Percentiles rank a stretch among this genome's conserved stretches.
These are phyloP conservation scores for Fistulifera solaris DNA, from an alignment of 108 stramenopile genomes.

Conservation along the genomic window DNA sequence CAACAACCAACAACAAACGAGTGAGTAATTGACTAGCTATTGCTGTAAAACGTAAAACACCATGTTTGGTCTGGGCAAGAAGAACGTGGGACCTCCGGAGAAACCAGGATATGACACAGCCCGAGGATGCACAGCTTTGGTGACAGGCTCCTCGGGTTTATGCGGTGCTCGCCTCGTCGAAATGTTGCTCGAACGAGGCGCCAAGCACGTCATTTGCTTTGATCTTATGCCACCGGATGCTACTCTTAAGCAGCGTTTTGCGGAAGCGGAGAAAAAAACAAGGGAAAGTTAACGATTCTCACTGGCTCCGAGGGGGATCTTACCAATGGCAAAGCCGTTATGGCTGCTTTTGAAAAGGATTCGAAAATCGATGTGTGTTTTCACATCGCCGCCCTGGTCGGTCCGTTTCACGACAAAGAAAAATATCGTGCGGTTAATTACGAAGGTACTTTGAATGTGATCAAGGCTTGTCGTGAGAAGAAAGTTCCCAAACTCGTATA, in stretches of 20 bases:
- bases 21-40: too few species aligned
- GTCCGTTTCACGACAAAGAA: slow-evolving; percentile 82
- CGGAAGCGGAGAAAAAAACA: slow-evolving; percentile 17
- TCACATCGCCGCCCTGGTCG: slow-evolving; percentile 96
- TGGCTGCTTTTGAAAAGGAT: slow-evolving; percentile 46
- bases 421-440: slow-evolving; percentile 85
- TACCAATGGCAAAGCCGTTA: slow-evolving; percentile 65
- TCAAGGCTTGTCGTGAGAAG: slow-evolving; percentile 67
- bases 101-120: slow-evolving; percentile 35
- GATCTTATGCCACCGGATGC: slow-evolving; percentile 72
- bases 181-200: slow-evolving; percentile 94
- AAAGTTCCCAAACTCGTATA: slow-evolving; percentile 87
- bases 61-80: background rate
- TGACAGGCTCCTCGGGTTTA: slow-evolving; percentile 93
- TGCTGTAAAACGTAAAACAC: too few species aligned
- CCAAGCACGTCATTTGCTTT: slow-evolving; percentile 84
- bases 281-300: slow-evolving; percentile 28
- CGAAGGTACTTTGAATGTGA: slow-evolving; percentile 73
- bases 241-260: slow-evolving; percentile 48
- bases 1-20: too few species aligned
- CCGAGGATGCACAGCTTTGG: slow-evolving; percentile 32
- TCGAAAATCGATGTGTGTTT: slow-evolving; percentile 76
- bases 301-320: slow-evolving; percentile 62
- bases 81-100: slow-evolving; percentile 4
- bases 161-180: slow-evolving; percentile 93